Conservation (phyloP, 2,329 filamentous ascomycete genomes). For the Fusarium sp. region DNA sequence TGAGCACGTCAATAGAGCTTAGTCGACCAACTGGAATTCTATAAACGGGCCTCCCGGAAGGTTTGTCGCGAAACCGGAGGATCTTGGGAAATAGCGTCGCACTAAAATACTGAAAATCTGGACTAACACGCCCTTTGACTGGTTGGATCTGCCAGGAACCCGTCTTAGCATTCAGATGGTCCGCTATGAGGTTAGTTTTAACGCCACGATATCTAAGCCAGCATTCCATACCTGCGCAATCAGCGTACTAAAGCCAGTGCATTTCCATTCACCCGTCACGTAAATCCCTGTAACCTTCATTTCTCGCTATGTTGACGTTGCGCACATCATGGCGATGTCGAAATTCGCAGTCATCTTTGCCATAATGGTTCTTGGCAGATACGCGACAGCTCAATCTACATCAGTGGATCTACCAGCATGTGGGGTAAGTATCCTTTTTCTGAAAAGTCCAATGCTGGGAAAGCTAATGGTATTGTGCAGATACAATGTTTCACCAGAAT, state of each 20-base stretch:
- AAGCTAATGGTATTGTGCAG: background rate
- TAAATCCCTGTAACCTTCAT: fast-evolving
- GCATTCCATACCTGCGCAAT: background rate
- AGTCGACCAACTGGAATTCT: background rate
- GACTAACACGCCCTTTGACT: background rate
- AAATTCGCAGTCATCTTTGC: background rate
- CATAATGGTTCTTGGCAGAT: background rate
- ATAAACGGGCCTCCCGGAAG: background rate
- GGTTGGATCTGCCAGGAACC: background rate
- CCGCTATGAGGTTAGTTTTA: background rate
- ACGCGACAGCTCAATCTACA: background rate
- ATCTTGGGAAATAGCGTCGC: background rate
- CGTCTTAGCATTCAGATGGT: too few relatives aligned
- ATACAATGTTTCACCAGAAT: background rate
- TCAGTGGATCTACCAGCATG: background rate
- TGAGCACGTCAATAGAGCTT: background rate
- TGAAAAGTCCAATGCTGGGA: background rate
- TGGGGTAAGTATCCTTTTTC: background rate
- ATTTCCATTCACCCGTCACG: background rate
- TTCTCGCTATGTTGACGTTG: background rate
- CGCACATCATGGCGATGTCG: background rate
- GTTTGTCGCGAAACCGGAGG: background rate
- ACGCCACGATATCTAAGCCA: background rate
- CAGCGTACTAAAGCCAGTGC: background rate
- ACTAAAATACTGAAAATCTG: background rate